These are phyloP conservation scores for Vigna nakashimae DNA, from an alignment of 306 rosid species.

Conservation along the genomic window DNA sequence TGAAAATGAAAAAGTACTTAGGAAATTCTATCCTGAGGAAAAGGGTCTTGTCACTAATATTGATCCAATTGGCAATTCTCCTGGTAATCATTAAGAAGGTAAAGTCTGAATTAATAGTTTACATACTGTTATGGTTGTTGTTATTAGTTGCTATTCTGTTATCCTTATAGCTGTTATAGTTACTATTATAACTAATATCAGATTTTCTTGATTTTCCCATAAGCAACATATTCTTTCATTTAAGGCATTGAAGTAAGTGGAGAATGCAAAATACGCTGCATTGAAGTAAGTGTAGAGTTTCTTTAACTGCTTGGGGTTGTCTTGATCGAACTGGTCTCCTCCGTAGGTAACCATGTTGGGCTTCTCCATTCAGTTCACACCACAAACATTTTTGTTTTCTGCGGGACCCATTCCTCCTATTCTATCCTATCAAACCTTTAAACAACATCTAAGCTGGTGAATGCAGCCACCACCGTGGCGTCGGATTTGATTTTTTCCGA, in stretches of 20 bases:
- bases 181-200: not conserved
- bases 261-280: no score
- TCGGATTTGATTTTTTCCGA: no score
- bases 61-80: constrained; percentile 98
- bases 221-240: constrained; percentile 14
- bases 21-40: constrained; percentile 80
- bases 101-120: constrained; percentile 43
- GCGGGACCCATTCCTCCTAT: no score
- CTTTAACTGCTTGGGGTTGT: no score
- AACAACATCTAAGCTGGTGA: no score
- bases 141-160: constrained; percentile 3
- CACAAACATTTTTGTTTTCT: no score
- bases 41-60: constrained; percentile 80
- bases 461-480: no score
- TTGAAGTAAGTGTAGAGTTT: no score
- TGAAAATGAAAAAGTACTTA: constrained; percentile 66
- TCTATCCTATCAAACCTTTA: no score
- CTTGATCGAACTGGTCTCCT: no score
- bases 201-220: constrained; percentile 16
- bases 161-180: constrained; percentile 19
- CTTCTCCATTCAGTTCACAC: no score
- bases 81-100: constrained; percentile 94
- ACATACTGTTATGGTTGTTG: constrained; percentile 11
- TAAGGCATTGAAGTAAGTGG: constrained; percentile 36
- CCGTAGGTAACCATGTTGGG: no score